Base-by-base conservation (phyloP, 306 rosid genomes). In the Nissolia schottii region DNA sequence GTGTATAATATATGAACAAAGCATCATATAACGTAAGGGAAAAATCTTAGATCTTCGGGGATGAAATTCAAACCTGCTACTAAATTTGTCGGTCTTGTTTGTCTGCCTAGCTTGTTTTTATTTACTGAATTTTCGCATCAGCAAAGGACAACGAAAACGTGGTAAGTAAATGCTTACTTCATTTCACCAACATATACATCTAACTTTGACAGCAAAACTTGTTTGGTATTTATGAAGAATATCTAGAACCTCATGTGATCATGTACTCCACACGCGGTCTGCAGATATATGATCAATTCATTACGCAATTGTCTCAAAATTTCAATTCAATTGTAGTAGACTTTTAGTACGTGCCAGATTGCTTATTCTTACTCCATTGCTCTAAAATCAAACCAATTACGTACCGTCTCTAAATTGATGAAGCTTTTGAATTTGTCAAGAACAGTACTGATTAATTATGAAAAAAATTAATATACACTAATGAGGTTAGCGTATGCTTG, bases 81-180 rank as follows among this genome's bases (percentile, higher is more conserved):
- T n/a, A n/a, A n/a, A n/a, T 67, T 49, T 67, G 61, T 67, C 0
- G 31, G 48, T 67, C 31, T 31, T 67, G 48, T 48, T 48, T 67
- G 73, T 12, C 61, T 19, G 46, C 61, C 3, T 19, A 25, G 12
- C 16, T n/a, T 15, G 6, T 10, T 35, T 9, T 1, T n/a, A n/a
- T n/a, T n/a, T n/a, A n/a, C 57, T 50, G 57, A 50, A 8, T 0
- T 20, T 50, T 12, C 11, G 10, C 3, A 34, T 1, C 10, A 50
- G 50, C 9, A 15, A 49, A 51, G 2, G 35, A 56, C 20, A 25
- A 25, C 1, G 7, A n/a, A 40, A 10, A 10, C 6, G 25, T 10
- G 35, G 53, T n/a, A 1, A 25, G 13, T n/a, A 12, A 40, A 9
- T 19, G 11, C 29, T 6, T 13, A 12, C 16, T 54, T 19, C 19